Conservation (phyloP, 2,329 filamentous ascomycete genomes). For the Colletotrichum truncatum region DNA sequence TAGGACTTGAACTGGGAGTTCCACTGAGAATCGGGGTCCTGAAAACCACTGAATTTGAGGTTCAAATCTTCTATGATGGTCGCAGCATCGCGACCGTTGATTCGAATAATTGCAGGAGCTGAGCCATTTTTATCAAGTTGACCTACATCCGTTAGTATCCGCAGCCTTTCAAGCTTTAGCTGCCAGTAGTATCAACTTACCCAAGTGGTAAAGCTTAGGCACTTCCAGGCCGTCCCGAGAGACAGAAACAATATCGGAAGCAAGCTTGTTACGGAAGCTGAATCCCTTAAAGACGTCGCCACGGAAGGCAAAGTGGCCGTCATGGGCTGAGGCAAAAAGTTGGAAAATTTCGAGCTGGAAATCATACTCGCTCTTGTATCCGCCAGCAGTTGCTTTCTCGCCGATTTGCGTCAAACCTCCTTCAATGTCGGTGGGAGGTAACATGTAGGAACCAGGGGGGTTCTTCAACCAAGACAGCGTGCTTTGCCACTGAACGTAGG, state of each 20-base stretch:
- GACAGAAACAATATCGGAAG: constrained; percentile 62
- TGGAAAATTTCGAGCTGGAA: constrained; percentile 63
- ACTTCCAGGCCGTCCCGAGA: constrained; percentile 67
- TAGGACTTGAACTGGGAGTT: constrained; percentile 40
- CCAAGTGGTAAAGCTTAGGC: constrained; percentile 65
- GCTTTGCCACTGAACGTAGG: constrained; percentile 58
- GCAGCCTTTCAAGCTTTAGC: not conserved
- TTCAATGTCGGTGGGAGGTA: constrained; percentile 58
- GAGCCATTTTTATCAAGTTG: constrained; percentile 24
- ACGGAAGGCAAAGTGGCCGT: constrained; percentile 70
- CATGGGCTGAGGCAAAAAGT: constrained; percentile 62
- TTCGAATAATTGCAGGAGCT: constrained; percentile 56
- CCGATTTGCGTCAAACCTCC: constrained; percentile 55
- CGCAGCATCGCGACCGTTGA: constrained; percentile 65
- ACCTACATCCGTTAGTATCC: constrained; percentile 28
- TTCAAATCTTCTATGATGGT: constrained; percentile 57
- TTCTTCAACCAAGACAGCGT: constrained; percentile 57
- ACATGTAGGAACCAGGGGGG: constrained; percentile 60
- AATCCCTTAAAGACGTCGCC: constrained; percentile 65
- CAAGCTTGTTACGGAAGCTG: constrained; percentile 46
- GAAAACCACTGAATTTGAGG: constrained; percentile 53
- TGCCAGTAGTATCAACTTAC: constrained; percentile 38
- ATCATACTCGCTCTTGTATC: constrained; percentile 62
- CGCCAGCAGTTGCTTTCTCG: constrained; percentile 47
- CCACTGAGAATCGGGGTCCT: constrained; percentile 67